Percentiles rank a stretch among this genome's conserved stretches.
Evolutionary conservation across 1,139 yeast species (phyloP).

Genomic region (Pichia cactophila): DNA sequence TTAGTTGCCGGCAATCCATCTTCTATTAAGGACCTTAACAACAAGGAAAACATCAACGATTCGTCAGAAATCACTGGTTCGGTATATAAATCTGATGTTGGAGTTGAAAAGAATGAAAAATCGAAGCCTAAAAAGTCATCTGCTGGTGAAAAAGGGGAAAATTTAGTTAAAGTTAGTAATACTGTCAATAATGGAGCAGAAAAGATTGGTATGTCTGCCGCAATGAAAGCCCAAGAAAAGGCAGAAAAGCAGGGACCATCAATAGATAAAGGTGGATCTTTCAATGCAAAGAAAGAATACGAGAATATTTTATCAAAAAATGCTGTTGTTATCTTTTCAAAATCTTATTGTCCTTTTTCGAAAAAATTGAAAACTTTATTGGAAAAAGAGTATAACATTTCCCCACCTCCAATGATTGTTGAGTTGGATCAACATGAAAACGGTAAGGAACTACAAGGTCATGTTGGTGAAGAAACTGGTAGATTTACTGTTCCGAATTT

Average conservation of each 20-base stretch:
- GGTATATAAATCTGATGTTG: background rate
- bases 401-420: slow-evolving; percentile 65
- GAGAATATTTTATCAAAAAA: slow-evolving; percentile 37
- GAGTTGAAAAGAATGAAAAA: background rate
- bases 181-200: background rate
- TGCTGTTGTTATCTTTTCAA: slow-evolving; percentile 69
- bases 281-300: slow-evolving; percentile 9
- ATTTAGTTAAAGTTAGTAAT: background rate
- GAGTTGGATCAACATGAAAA: slow-evolving; percentile 76
- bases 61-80: background rate
- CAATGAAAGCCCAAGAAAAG: slow-evolving; percentile 12
- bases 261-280: slow-evolving; percentile 8
- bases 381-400: slow-evolving; percentile 54
- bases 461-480: slow-evolving; percentile 49
- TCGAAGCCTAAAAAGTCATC: slow-evolving; percentile 2
- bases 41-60: background rate
- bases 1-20: slow-evolving; percentile 19
- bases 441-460: slow-evolving; percentile 55
- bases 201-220: background rate
- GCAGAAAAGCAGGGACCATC: slow-evolving; percentile 7
- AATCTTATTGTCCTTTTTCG: slow-evolving; percentile 71
- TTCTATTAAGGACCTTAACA: slow-evolving; percentile 7
- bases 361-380: slow-evolving; percentile 61
- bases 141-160: slow-evolving; percentile 2
- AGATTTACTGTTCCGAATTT: slow-evolving; percentile 70